Percentiles rank a stretch among this genome's conserved stretches.
Conservation (phyloP, 164 flowering plant genomes). For the Platanus orientalis region DNA sequence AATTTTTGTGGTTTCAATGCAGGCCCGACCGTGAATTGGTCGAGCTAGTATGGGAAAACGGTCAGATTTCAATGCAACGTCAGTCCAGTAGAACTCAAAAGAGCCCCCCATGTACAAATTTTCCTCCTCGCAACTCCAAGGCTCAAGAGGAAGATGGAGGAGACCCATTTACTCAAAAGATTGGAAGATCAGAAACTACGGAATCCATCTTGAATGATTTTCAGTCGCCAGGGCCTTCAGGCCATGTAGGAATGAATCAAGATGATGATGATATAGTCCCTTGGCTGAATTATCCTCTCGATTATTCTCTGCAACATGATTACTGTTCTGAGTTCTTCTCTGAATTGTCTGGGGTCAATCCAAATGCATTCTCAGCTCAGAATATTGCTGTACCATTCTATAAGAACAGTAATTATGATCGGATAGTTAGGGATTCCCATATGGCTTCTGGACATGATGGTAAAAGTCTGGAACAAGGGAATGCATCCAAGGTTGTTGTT, state of each 20-base stretch:
- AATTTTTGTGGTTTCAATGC: slow-evolving; percentile 22
- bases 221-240: slow-evolving; percentile 35
- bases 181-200: slow-evolving; percentile 30
- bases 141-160: slow-evolving; percentile 31
- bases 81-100: slow-evolving; percentile 54
- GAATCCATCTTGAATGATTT: slow-evolving; percentile 40
- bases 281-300: slow-evolving; percentile 62
- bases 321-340: slow-evolving; percentile 55
- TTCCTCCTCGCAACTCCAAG: slow-evolving; percentile 22
- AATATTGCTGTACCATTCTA: slow-evolving; percentile 25
- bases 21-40: slow-evolving; percentile 59
- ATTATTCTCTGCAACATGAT: slow-evolving; percentile 42
- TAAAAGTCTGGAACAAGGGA: slow-evolving; percentile 25
- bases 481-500: slow-evolving; percentile 23
- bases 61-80: slow-evolving; percentile 70
- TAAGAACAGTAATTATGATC: slow-evolving; percentile 25
- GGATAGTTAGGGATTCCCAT: slow-evolving; percentile 18
- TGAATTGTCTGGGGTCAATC: slow-evolving; percentile 57
- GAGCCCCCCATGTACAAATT: slow-evolving; percentile 21
- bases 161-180: slow-evolving; percentile 26
- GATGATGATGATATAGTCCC: slow-evolving; percentile 70
- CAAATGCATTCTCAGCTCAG: slow-evolving; percentile 30
- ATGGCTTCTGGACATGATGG: slow-evolving; percentile 18
- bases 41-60: slow-evolving; percentile 88
- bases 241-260: slow-evolving; percentile 37